Evolutionary conservation across 2,329 filamentous ascomycete genomes (phyloP).

Genomic region (Magnaporthales sp.): DNA sequence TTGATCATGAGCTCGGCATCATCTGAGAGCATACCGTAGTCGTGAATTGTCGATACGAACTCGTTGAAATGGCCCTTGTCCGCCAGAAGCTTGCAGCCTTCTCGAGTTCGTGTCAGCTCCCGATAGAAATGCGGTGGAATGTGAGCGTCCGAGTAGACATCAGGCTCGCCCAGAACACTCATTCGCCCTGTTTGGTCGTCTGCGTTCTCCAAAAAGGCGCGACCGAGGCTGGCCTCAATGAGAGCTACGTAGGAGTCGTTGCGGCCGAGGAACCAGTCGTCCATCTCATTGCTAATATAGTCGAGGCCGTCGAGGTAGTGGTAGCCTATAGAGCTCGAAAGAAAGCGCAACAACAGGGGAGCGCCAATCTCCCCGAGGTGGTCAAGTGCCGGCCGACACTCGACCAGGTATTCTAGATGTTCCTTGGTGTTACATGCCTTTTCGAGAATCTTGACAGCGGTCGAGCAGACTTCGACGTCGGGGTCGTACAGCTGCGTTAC

Average conservation of each 20-base stretch:
- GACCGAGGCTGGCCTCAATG: constrained; percentile 93
- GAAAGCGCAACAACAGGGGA: constrained; percentile 79
- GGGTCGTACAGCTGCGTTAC: constrained; percentile 98
- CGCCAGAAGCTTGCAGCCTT: constrained; percentile 81
- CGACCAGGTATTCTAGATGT: constrained; percentile 91
- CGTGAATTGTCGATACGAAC: constrained; percentile 80
- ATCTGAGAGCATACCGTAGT: constrained; percentile 76
- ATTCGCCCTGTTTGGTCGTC: constrained; percentile 46
- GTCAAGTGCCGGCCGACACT: constrained; percentile 88
- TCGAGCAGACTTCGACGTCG: constrained; percentile 91
- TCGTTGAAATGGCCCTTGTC: constrained; percentile 96
- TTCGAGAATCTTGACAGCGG: constrained; percentile 93
- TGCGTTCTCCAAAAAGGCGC: constrained; percentile 42
- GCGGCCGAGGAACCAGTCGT: constrained; percentile 96
- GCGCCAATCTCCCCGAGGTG: constrained; percentile 96
- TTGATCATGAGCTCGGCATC: constrained; percentile 82
- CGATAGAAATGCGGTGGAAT: constrained; percentile 98
- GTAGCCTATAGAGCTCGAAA: constrained; percentile 94
- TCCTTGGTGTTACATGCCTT: constrained; percentile 91
- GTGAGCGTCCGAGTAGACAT: constrained; percentile 46
- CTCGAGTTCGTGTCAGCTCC: constrained; percentile 83
- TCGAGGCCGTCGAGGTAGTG: constrained; percentile 95
- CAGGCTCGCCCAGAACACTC: constrained; percentile 48
- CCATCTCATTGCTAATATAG: constrained; percentile 99
- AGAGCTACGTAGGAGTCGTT: constrained; percentile 94